Evolutionary conservation across 2,329 filamentous ascomycete species (phyloP), one percentile per base, ranked within the genome.

Genomic region (Leptographium radiaticola): DNA sequence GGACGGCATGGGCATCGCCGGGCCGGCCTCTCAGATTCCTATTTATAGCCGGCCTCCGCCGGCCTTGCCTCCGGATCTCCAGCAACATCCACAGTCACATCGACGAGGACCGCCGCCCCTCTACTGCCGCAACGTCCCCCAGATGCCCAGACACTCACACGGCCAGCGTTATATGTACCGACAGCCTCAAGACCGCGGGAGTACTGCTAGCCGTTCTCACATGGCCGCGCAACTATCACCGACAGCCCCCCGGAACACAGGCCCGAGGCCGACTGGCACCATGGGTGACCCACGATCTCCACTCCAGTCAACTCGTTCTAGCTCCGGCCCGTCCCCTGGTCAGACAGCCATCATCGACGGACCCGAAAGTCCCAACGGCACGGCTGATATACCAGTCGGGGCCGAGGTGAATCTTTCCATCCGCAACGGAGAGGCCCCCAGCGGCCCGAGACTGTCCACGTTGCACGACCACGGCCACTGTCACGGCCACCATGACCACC

Each of bases 1-100:
- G 52, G 56, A 58, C 50, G 54, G 47, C 43, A 38, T 20, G 39
- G 39, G 33, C 46, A 30, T 48, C 40, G 8, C 36, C 15, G 2
- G 16, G 4, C 34, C 36, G 20, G 36, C 36, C 18, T 30, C 51
- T 10, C 51, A 15, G 39, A 7, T 20, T 18, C 16, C 49, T 34
- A 44, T 39, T 34, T 52, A 56, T 56, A 54, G 20, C 47, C 47
- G 4, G 15, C 44, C 34, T 25, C 49, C 39, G 49, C 10, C 30
- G 8, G 30, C n/a, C 16, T 16, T 34, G 20, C 15, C 33, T 18
- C 38, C 20, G 18, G 12, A 16, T 18, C 42, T 31, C 18, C 42
- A 30, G 20, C 43, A 52, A 9, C 50, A 38, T 25, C 40, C 18
- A 13, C 38, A 52, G 9, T 45, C 31, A 11, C 40, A 38, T 36